Conservation (phyloP, 305 asterid genomes). For the Plantago coronopus region DNA sequence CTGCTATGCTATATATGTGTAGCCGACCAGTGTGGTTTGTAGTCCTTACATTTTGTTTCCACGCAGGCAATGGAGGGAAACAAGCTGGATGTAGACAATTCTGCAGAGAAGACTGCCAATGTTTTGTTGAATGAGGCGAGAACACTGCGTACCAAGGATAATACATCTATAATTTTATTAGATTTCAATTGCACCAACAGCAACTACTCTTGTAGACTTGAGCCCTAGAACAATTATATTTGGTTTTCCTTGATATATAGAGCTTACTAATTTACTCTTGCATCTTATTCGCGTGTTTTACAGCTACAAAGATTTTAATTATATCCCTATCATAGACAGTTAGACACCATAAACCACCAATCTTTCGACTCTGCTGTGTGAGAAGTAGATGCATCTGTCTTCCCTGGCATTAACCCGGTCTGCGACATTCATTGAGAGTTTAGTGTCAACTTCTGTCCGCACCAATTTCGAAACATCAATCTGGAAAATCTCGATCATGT, state of each 20-base stretch:
- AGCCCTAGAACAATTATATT: conserved; percentile 28
- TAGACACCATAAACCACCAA: too few species aligned
- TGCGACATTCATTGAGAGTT: too few species aligned
- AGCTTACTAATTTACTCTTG: too few species aligned
- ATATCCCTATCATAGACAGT: too few species aligned
- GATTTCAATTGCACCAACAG: conserved; percentile 51
- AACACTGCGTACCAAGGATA: conserved; percentile 82
- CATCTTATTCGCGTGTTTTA: too few species aligned
- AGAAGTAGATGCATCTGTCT: too few species aligned
- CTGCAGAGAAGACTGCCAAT: conserved; percentile 68
- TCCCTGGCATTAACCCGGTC: too few species aligned
- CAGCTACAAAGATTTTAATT: too few species aligned
- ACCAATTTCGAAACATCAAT: too few species aligned
- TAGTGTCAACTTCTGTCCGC: too few species aligned
- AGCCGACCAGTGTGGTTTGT: background rate
- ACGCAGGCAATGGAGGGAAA: conserved; percentile 56
- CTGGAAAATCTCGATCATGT: too few species aligned
- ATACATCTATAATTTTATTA: conserved; percentile 78
- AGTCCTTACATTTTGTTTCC: background rate
- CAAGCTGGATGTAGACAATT: conserved; percentile 29
- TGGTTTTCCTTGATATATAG: conserved; percentile 22
- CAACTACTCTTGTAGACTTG: conserved; percentile 40
- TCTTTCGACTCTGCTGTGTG: too few species aligned
- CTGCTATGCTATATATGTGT: background rate
- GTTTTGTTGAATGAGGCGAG: conserved; percentile 76